Evolutionary conservation across 177 flowering plant genomes (phyloP), one percentile per base, ranked within the genome.

Genomic region (Vitis hybrid): DNA sequence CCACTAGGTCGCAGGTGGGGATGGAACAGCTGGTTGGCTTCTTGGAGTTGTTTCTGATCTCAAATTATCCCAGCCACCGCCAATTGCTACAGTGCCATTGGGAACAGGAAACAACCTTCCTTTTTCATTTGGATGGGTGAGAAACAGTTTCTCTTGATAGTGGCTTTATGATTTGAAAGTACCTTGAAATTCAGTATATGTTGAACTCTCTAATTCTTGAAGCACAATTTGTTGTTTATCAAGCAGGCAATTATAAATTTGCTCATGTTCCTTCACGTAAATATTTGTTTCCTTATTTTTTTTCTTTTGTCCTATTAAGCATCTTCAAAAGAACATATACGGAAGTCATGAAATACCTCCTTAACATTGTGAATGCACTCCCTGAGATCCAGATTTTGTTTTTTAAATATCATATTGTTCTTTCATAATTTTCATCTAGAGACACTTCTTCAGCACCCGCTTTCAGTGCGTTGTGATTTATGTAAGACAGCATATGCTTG

Each of bases 81-180:
- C 97, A 29, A 82, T 95, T 71, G 99, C 99, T 48, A 95, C 98
- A 2, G 87, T 95, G 45, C 99, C 98, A 5, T 77, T 95, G 80
- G 99, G 99, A 63, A 95, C 99, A 19, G 99, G 99, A 78, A 95
- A 95, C 77, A 95, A 95, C 75, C 93, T 95, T 45, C 98, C 93
- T 0, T 95, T 91, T 82, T 85, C 98, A 39, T 95, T 95, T 84
- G 99, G 99, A 20, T 95, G 98, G 98, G 99, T 95, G 83, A 11
- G 88, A 19, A 45, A 2, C 15, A 19, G 13, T 18, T n/a, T 19
- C 67, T 51, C 68, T 62, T 45, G 2, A 18, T 2, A 39, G 18
- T 57, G 16, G 18, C 10, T 56, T 54, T 18, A 13, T 51, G 18
- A 10, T 7, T 50, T 34, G 16, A 2, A 39, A 58, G 15, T 12